Percentiles rank a stretch among this genome's conserved stretches.
phyloP scores from a whole-genome alignment of 164 flowering plant genomes.

The Taxillus chinensis region DNA sequence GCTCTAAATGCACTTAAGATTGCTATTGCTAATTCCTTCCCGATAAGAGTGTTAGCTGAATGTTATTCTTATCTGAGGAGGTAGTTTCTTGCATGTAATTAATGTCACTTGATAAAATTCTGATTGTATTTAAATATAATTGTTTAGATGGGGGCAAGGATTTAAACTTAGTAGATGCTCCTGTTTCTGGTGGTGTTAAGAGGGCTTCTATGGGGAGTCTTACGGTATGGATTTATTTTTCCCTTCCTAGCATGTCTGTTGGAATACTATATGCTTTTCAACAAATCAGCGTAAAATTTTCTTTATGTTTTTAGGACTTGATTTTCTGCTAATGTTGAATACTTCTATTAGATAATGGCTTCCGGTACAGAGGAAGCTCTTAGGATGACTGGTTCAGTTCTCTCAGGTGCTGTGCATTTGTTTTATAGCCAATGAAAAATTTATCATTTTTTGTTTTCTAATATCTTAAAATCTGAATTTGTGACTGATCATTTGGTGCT shows the following conservation, averaged over 20 bases:
- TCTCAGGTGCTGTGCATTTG: slow-evolving; percentile 55
- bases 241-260: not conserved
- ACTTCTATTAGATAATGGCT: slow-evolving; percentile 69
- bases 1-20: too few species aligned
- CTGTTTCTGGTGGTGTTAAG: slow-evolving; percentile 97
- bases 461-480: not conserved
- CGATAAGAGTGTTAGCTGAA: too few species aligned
- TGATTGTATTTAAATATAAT: not conserved
- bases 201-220: slow-evolving; percentile 78
- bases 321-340: not conserved
- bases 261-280: not conserved
- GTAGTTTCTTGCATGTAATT: too few species aligned
- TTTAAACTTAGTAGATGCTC: slow-evolving; percentile 93
- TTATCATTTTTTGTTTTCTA: too few species aligned
- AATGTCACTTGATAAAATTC: not conserved
- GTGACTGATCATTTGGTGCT: slow-evolving; percentile 2
- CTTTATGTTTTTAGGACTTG: not conserved
- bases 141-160: slow-evolving; percentile 49
- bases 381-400: slow-evolving; percentile 55
- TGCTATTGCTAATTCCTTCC: too few species aligned
- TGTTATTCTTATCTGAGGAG: too few species aligned
- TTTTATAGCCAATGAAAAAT: not conserved
- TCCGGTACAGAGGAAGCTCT: slow-evolving; percentile 88
- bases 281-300: not conserved
- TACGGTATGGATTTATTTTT: slow-evolving; percentile 46